Percentiles rank a stretch among this genome's conserved stretches.
Evolutionary conservation across 2,329 filamentous ascomycete species (phyloP).

Genomic region (Torrubiella hemipterigena): DNA sequence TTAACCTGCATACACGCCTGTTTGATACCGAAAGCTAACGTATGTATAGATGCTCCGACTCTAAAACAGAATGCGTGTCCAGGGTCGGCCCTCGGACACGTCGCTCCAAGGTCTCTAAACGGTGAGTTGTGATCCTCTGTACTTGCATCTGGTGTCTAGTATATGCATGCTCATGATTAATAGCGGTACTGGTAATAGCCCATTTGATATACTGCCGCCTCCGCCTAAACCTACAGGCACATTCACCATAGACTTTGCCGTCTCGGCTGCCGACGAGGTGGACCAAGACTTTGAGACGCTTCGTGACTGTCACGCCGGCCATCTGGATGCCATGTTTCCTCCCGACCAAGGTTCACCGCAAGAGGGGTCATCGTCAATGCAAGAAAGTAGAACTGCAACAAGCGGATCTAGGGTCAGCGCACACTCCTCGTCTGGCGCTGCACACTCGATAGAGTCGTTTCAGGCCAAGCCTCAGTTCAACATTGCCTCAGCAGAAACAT

Average conservation of each 20-base stretch:
- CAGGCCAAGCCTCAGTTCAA: conserved; percentile 41
- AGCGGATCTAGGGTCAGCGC: conserved; percentile 14
- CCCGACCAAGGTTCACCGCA: conserved; percentile 12
- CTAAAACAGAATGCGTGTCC: conserved; percentile 41
- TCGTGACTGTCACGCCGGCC: conserved; percentile 27
- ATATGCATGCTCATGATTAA: not conserved
- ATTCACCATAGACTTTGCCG: conserved; percentile 40
- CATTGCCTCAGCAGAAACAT: conserved; percentile 35
- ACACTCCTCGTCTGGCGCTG: conserved; percentile 13
- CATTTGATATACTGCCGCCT: conserved; percentile 11
- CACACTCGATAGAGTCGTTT: conserved; percentile 23
- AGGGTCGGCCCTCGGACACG: conserved; percentile 37
- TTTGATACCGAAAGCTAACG: not conserved
- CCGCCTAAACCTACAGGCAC: conserved; percentile 32
- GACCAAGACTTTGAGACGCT: conserved; percentile 28
- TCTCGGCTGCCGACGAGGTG: no score
- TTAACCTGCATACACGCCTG: not conserved
- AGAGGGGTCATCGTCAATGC: conserved; percentile 10
- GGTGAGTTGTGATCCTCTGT: conserved; percentile 10
- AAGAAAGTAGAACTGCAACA: conserved; percentile 3
- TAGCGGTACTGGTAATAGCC: not conserved
- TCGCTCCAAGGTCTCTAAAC: conserved; percentile 30
- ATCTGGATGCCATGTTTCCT: conserved; percentile 28
- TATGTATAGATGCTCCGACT: conserved; percentile 33
- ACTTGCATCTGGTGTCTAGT: not conserved